These are phyloP conservation scores for Ammopiptanthus mongolicus DNA, from an alignment of 306 rosid species.

Conservation along the genomic window DNA sequence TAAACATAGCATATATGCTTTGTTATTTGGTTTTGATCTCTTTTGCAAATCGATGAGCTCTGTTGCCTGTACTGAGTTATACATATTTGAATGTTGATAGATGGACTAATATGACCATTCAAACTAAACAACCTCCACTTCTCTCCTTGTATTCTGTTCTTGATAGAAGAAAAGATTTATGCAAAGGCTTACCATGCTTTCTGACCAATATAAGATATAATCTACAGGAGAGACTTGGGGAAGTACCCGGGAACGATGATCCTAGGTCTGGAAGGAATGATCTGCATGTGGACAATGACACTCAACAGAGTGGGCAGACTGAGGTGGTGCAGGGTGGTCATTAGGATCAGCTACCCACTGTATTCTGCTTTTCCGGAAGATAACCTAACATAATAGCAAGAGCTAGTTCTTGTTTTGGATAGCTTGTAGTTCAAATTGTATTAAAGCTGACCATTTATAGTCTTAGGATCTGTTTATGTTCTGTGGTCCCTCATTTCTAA, in stretches of 20 bases:
- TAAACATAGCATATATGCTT: too few relatives aligned
- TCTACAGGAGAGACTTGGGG: constrained; percentile 82
- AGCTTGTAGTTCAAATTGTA: constrained; percentile 52
- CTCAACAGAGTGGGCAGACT: constrained; percentile 51
- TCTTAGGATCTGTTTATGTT: constrained; percentile 42
- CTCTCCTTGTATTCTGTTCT: neutral
- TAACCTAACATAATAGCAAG: constrained; percentile 76
- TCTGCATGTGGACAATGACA: constrained; percentile 40
- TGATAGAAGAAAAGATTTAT: neutral
- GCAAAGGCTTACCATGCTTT: neutral
- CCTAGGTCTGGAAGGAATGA: constrained; percentile 48
- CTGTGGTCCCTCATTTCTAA: constrained; percentile 36
- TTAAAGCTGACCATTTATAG: constrained; percentile 30
- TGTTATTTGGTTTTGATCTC: neutral
- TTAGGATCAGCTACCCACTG: constrained; percentile 44
- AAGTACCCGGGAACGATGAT: constrained; percentile 56
- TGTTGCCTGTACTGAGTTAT: neutral
- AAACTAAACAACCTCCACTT: neutral
- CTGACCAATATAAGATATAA: constrained; percentile 2
- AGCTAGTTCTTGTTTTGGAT: constrained; percentile 40
- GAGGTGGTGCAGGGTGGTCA: constrained; percentile 42
- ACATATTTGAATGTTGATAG: neutral
- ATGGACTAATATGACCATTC: neutral
- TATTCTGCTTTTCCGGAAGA: constrained; percentile 36
- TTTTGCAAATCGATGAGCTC: neutral